Evolutionary conservation across 1,284 basidiomycete species (phyloP), one percentile per base, ranked within the genome.

Genomic region (Cutaneotrichosporon sp.): DNA sequence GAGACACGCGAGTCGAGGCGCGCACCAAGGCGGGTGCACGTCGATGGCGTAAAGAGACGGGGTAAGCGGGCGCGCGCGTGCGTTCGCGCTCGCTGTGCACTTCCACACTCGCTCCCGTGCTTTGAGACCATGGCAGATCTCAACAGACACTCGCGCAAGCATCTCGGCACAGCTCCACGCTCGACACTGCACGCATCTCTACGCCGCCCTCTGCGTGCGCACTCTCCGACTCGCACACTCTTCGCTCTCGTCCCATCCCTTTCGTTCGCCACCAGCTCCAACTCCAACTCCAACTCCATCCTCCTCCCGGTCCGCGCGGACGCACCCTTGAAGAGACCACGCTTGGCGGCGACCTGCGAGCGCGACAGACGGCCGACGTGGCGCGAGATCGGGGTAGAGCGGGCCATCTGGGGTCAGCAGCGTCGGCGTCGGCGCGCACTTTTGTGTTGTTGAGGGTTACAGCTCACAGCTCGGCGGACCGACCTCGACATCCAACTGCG

Each of bases 361-460:
- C 88, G 87, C 69, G 90, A 91, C 80, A 90, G 84, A 78, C 91
- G 90, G 73, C 91, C 90, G 81, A 96, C 84, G 82, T 90, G 86
- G 74, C 90, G 87, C 80, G 87, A 88, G 82, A 94, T 83, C 84
- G 90, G 87, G 84, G 90, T 89, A 83, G 87, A 91, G 85, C 93
- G 91, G 83, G 92, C 92, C 93, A 97, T 96, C 89, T 90, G 61
- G 31, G 5, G 61, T 64, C 26, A 64, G 47, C 47, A 38, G 36
- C 38, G 61, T 32, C 40, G 65, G 2, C 42, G 40, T 34, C 40
- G 58, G 10, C 34, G 57, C 66, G 60, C 63, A 65, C 66, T 65
- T 63, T 65, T 57, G 63, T 59, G 56, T 34, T 61, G 63, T 68
- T 68, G 66, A 68, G 42, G 66, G 64, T 63, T 65, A 18, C 42